These are phyloP conservation scores for Fusarium albosuccineum DNA, from an alignment of 2,329 filamentous ascomycete genomes.

Conservation along the genomic window DNA sequence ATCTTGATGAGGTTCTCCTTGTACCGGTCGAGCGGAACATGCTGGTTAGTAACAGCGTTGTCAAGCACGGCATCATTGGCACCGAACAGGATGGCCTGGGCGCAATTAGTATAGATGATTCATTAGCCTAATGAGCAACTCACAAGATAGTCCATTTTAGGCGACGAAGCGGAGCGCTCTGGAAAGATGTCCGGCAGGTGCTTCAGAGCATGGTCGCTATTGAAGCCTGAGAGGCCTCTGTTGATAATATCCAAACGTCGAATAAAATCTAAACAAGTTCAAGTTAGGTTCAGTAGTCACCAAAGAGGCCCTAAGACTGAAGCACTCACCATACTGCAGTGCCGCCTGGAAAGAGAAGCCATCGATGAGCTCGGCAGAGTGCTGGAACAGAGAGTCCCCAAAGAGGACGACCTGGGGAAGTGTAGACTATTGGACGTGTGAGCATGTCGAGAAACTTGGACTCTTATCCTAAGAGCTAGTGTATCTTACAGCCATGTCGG, in stretches of 20 bases:
- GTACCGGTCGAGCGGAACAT: conserved; percentile 83
- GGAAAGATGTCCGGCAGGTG: conserved; percentile 80
- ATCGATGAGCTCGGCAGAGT: conserved; percentile 68
- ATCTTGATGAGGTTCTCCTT: conserved; percentile 79
- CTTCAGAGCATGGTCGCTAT: conserved; percentile 78
- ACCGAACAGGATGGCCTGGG: conserved; percentile 82
- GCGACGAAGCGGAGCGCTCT: conserved; percentile 63
- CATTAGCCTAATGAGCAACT: conserved; percentile 36
- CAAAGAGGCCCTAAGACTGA: not conserved
- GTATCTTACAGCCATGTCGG: conserved; percentile 41
- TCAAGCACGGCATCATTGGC: conserved; percentile 88
- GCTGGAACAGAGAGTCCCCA: conserved; percentile 89
- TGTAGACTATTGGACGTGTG: conserved; percentile 54
- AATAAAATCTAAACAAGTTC: conserved; percentile 70
- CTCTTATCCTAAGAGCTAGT: conserved; percentile 1
- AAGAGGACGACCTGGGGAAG: conserved; percentile 86
- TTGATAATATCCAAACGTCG: conserved; percentile 89
- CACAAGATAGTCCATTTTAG: conserved; percentile 77
- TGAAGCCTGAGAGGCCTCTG: conserved; percentile 89
- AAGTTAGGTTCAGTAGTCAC: conserved; percentile 8
- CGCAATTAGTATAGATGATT: conserved; percentile 35
- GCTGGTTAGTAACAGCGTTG: conserved; percentile 73
- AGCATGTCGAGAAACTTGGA: not conserved
- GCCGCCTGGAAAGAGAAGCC: conserved; percentile 82
- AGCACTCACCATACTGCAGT: conserved; percentile 73